Evolutionary conservation across 768 basidiomycete species (phyloP), one percentile per base, ranked within the genome.

Genomic region (Boletus rufocinnamomeus): DNA sequence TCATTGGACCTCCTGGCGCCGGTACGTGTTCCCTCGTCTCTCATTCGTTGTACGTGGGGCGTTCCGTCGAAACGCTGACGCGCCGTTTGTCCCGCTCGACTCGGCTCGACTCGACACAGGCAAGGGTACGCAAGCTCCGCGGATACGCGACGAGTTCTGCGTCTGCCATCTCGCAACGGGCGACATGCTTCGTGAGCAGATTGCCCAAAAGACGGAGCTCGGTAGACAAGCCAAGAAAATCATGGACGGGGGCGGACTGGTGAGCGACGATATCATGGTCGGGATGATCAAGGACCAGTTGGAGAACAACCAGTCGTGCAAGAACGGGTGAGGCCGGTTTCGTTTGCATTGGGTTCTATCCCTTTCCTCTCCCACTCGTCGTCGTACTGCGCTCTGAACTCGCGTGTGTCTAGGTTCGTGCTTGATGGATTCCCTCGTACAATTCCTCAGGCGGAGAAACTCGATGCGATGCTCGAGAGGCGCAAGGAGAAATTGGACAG

Each of bases 371-470:
- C 19, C 16, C 37, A 19, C 28, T 48, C 23, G 30, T 44, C 23
- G 30, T 44, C 7, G 0, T 21, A 28, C 13, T n/a, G 27, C 27
- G 19, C 25, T n/a, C 49, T 50, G 45, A 8, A 55, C 37, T 13
- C 3, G 34, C 14, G 9, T 3, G 17, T 23, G 27, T 11, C 17
- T 65, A 98, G 96, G 38, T 99, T 99, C 75, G 97, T 99, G 57
- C 82, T 99, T 51, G 97, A 99, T 69, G 97, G 97, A n/a, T 99
- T 99, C 85, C 97, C 97, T 43, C 88, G 97, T 44, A 98, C 96
- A 5, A 93, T 98, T 37, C 87, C 91, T 11, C 97, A 99, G 69
- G 97, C 97, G 3, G 84, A 95, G 76, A 98, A 97, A 76, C 87
- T 99, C 54, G 96, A 96, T 70, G 77, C 80, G 59, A 98, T 99